Percentiles rank a stretch among this genome's conserved stretches.
phyloP scores from a whole-genome alignment of 2,329 filamentous ascomycete species.

The Camillea tinctor region DNA sequence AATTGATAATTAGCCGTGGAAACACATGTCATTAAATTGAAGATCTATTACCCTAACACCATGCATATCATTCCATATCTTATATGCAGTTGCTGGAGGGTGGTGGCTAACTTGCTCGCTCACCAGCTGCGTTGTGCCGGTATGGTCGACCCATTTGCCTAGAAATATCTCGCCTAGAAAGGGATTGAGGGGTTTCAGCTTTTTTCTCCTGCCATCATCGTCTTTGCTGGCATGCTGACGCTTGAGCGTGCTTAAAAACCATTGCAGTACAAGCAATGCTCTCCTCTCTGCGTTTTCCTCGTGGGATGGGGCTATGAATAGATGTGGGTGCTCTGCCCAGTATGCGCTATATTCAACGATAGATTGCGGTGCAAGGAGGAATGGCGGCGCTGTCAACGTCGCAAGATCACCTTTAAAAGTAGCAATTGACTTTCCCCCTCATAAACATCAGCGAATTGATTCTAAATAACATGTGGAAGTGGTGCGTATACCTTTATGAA shows the following conservation, averaged over 20 bases:
- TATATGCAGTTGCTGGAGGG: slow-evolving; percentile 91
- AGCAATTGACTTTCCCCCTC: slow-evolving; percentile 61
- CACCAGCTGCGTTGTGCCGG: slow-evolving; percentile 79
- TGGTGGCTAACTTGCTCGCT: slow-evolving; percentile 97
- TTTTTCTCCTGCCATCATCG: slow-evolving; percentile 83
- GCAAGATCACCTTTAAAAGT: slow-evolving; percentile 82
- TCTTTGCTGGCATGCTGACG: slow-evolving; percentile 76
- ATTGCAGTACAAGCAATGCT: slow-evolving; percentile 85
- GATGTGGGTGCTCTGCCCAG: slow-evolving; percentile 74
- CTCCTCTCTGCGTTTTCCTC: slow-evolving; percentile 80
- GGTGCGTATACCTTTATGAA: slow-evolving; percentile 26
- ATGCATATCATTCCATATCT: slow-evolving; percentile 81
- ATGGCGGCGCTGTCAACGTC: slow-evolving; percentile 77
- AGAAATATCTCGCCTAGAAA: slow-evolving; percentile 95
- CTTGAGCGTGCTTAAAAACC: slow-evolving; percentile 92
- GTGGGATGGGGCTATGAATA: slow-evolving; percentile 79
- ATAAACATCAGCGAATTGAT: background rate
- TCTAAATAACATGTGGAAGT: background rate
- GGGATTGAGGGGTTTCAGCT: slow-evolving; percentile 89
- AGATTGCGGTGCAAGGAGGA: slow-evolving; percentile 76
- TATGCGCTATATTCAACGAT: slow-evolving; percentile 79
- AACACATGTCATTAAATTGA: background rate
- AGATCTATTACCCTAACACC: slow-evolving; percentile 52
- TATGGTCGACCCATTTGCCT: slow-evolving; percentile 81
- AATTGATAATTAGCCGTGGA: background rate